These are phyloP conservation scores for Pichia deserticola DNA, from an alignment of 805 yeast species.

Conservation along the genomic window DNA sequence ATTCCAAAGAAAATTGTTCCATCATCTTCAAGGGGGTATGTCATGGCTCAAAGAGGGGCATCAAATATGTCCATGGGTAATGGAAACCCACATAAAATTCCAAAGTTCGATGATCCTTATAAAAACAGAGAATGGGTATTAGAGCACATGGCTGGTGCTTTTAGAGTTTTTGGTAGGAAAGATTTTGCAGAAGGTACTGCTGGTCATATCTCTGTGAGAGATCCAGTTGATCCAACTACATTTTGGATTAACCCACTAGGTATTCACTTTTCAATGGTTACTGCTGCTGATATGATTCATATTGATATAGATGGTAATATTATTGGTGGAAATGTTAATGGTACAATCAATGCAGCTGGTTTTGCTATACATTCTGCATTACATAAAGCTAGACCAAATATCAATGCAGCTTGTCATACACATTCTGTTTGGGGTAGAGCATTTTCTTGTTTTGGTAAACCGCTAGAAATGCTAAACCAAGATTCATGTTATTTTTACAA, in stretches of 20 bases:
- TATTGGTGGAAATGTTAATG: conserved; percentile 44
- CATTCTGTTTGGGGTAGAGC: conserved; percentile 62
- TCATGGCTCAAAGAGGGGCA: conserved; percentile 40
- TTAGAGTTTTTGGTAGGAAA: conserved; percentile 69
- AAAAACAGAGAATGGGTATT: conserved; percentile 47
- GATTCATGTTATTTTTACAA: conserved; percentile 66
- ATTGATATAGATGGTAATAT: conserved; percentile 57
- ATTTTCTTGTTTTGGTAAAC: conserved; percentile 55
- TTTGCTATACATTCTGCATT: conserved; percentile 62
- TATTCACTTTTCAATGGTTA: conserved; percentile 56
- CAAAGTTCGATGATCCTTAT: conserved; percentile 41
- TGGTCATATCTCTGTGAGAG: conserved; percentile 82
- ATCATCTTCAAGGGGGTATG: conserved; percentile 36
- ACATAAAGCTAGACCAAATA: conserved; percentile 63
- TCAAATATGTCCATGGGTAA: conserved; percentile 53
- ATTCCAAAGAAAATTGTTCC: conserved; percentile 23
- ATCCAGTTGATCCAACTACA: conserved; percentile 71
- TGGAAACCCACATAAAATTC: conserved; percentile 42
- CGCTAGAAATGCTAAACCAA: conserved; percentile 74
- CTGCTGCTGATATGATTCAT: conserved; percentile 56
- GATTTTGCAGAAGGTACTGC: conserved; percentile 77
- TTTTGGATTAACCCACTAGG: conserved; percentile 90
- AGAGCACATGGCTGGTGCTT: conserved; percentile 81
- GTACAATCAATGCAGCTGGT: conserved; percentile 57
- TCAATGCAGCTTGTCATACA: conserved; percentile 66